phyloP scores from a whole-genome alignment of 1,139 yeast genomes.

The Suhomyces wounanorum region DNA sequence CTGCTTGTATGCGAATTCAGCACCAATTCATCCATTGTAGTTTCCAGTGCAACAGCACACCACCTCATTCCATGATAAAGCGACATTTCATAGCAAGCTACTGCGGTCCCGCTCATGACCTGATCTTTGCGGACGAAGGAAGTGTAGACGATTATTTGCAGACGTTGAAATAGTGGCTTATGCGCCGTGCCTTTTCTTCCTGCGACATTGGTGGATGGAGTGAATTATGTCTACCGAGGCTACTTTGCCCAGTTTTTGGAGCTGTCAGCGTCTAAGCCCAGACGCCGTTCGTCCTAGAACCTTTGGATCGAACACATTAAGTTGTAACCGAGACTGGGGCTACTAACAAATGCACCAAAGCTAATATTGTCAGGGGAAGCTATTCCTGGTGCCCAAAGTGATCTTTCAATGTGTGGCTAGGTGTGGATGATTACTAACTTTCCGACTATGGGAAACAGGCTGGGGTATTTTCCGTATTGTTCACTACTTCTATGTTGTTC shows the following conservation, averaged over 20 bases:
- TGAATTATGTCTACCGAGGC: background rate
- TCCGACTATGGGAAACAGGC: background rate
- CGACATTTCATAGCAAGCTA: background rate
- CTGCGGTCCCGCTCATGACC: background rate
- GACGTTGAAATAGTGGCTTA: background rate
- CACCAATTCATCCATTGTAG: too few relatives aligned
- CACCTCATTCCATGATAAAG: background rate
- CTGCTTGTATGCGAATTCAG: too few relatives aligned
- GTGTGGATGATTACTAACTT: background rate
- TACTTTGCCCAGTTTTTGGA: background rate
- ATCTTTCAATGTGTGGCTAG: background rate
- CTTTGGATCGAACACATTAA: background rate
- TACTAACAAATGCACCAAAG: background rate
- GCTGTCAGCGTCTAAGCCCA: background rate
- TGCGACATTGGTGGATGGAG: background rate
- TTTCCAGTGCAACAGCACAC: too few relatives aligned
- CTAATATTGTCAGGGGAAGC: background rate
- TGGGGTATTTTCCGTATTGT: background rate
- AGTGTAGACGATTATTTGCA: background rate
- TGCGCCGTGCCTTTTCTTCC: background rate
- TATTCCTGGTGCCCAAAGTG: background rate
- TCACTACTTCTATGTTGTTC: background rate
- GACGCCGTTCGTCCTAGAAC: background rate
- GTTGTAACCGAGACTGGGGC: background rate
- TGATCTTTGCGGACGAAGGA: background rate